Evolutionary conservation across 495 filamentous ascomycete genomes (phyloP).

Genomic region (Tuber magnatum): DNA sequence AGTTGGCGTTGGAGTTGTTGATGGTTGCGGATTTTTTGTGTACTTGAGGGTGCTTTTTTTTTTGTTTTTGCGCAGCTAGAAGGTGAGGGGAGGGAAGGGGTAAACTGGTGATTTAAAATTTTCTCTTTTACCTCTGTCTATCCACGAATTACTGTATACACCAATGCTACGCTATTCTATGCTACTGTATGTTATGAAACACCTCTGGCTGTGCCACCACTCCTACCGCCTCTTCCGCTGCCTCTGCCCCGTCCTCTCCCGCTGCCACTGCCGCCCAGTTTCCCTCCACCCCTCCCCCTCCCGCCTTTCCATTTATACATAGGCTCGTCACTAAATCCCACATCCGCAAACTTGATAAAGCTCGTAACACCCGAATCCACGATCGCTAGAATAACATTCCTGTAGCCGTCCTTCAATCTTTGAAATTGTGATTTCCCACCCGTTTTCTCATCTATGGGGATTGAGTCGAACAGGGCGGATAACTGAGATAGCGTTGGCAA

Average conservation of each 20-base stretch:
- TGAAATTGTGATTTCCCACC: conserved; percentile 47
- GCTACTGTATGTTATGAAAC: neutral
- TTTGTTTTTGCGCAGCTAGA: no score
- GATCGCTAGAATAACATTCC: conserved; percentile 76
- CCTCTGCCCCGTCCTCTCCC: conserved; percentile 43
- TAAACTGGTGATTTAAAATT: neutral
- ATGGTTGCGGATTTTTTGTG: conserved; percentile 65
- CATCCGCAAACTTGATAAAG: conserved; percentile 72
- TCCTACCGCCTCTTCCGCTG: conserved; percentile 40
- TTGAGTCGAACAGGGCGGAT: conserved; percentile 52
- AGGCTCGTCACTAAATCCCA: conserved; percentile 68
- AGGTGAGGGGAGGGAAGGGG: neutral
- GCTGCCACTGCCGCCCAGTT: conserved; percentile 45
- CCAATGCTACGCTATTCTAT: neutral
- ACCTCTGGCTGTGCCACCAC: conserved; percentile 5
- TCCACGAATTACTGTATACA: neutral
- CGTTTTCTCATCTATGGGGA: conserved; percentile 24
- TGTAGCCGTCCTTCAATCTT: conserved; percentile 73
- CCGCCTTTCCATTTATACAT: conserved; percentile 52
- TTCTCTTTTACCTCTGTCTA: neutral
- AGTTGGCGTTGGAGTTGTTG: conserved; percentile 71
- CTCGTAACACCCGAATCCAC: conserved; percentile 86
- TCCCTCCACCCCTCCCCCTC: conserved; percentile 42
- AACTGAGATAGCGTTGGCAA: conserved; percentile 69
- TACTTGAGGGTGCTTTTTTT: conserved; percentile 15